phyloP scores from a whole-genome alignment of 2,329 filamentous ascomycete genomes.

The Colletotrichum sp. region DNA sequence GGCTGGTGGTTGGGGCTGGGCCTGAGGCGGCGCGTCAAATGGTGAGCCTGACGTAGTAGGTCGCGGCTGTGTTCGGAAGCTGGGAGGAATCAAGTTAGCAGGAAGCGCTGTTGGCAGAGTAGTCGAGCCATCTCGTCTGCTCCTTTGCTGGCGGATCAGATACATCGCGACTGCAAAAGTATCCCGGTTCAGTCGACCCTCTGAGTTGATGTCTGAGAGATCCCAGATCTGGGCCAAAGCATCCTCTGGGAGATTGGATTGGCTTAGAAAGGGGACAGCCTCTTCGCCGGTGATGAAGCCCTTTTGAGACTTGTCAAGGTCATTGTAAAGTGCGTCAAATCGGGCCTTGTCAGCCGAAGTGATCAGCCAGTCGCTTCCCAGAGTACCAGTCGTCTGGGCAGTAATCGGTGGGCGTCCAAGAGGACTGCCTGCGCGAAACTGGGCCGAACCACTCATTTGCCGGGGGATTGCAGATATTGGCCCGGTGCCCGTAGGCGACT shows the following conservation, averaged over 20 bases:
- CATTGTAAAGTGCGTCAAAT: slow-evolving; percentile 86
- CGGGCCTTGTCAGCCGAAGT: slow-evolving; percentile 82
- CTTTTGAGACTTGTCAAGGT: slow-evolving; percentile 78
- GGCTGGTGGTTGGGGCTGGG: slow-evolving; percentile 26
- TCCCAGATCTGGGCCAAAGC: slow-evolving; percentile 96
- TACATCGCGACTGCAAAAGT: slow-evolving; percentile 99
- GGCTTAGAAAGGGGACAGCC: slow-evolving; percentile 91
- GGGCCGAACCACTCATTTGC: slow-evolving; percentile 76
- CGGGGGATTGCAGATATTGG: slow-evolving; percentile 75
- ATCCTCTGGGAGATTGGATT: slow-evolving; percentile 89
- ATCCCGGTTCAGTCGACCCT: slow-evolving; percentile 83
- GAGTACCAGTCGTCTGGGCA: slow-evolving; percentile 43
- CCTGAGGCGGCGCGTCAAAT: slow-evolving; percentile 51
- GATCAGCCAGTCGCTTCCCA: slow-evolving; percentile 75
- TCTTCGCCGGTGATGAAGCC: slow-evolving; percentile 93
- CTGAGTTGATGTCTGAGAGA: slow-evolving; percentile 89
- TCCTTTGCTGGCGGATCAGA: slow-evolving; percentile 88
- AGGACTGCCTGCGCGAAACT: slow-evolving; percentile 67
- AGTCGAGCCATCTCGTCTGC: slow-evolving; percentile 64
- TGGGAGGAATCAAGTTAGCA: slow-evolving; percentile 82
- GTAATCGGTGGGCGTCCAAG: slow-evolving; percentile 55
- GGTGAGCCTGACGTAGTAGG: slow-evolving; percentile 56
- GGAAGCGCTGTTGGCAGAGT: slow-evolving; percentile 80
- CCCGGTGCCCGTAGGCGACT: slow-evolving; percentile 56
- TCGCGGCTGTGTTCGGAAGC: slow-evolving; percentile 70